A percentile compares a stretch with the other conserved stretches of the same genome.
phyloP scores from a whole-genome alignment of 805 yeast species.

The Wickerhamiella kurtzmanii region DNA sequence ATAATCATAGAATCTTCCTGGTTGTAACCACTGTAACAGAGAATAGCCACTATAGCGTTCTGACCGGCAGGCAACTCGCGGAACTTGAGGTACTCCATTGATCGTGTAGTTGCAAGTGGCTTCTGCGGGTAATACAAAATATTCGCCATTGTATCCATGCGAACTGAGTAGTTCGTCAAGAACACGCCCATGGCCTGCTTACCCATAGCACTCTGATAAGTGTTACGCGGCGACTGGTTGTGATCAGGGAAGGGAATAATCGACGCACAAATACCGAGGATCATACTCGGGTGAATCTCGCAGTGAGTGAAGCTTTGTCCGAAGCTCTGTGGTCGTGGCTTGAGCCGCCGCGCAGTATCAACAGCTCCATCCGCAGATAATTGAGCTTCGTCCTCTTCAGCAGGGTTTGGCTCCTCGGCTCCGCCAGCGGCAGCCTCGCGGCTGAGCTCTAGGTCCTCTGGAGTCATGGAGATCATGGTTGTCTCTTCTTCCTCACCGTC shows the following conservation, averaged over 20 bases:
- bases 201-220: slow-evolving; percentile 99
- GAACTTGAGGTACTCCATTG: slow-evolving; percentile 95
- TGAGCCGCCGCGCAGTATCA: slow-evolving; percentile 79
- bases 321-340: slow-evolving; percentile 46
- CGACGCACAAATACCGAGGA: slow-evolving; percentile 95
- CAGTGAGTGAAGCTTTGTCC: slow-evolving; percentile 90
- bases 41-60: slow-evolving; percentile 95
- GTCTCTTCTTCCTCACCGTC: slow-evolving; percentile 99
- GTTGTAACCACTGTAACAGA: slow-evolving; percentile 96
- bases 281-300: slow-evolving; percentile 98
- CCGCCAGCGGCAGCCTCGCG: slow-evolving; percentile 10
- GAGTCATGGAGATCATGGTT: slow-evolving; percentile 96
- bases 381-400: background rate
- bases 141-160: slow-evolving; percentile 99
- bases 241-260: slow-evolving; percentile 99
- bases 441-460: slow-evolving; percentile 78
- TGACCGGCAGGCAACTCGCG: slow-evolving; percentile 98
- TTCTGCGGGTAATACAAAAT: slow-evolving; percentile 95
- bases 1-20: slow-evolving; percentile 99
- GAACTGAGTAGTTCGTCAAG: slow-evolving; percentile 83
- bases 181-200: slow-evolving; percentile 99
- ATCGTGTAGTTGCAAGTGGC: slow-evolving; percentile 93
- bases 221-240: slow-evolving; percentile 97
- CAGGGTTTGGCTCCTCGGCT: background rate
- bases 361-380: slow-evolving; percentile 21